These are phyloP conservation scores for Stromatinia cepivora DNA, from an alignment of 2,329 filamentous ascomycete genomes.

Conservation along the genomic window DNA sequence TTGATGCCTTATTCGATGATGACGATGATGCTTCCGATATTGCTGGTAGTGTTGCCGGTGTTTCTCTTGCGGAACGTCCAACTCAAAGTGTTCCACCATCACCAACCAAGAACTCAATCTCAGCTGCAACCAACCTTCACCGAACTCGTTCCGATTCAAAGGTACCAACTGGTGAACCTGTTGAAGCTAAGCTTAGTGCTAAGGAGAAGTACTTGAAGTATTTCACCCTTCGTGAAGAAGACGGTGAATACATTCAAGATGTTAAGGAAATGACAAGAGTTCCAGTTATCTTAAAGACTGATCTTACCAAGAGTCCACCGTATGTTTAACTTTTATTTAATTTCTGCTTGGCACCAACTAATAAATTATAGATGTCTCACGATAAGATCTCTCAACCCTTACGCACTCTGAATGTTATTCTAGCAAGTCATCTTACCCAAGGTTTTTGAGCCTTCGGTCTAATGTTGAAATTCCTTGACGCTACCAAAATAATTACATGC, in stretches of 20 bases:
- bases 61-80: conserved; percentile 82
- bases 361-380: conserved; percentile 68
- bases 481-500: conserved; percentile 25
- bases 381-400: conserved; percentile 81
- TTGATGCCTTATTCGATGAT: conserved; percentile 94
- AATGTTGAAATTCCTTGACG: conserved; percentile 2
- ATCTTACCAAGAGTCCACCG: conserved; percentile 98
- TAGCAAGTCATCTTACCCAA: conserved; percentile 4
- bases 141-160: conserved; percentile 94
- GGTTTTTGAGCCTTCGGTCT: conserved; percentile 16
- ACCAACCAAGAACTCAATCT: conserved; percentile 72
- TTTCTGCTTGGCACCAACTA: conserved; percentile 40
- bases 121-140: conserved; percentile 68
- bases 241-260: conserved; percentile 96
- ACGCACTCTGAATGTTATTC: conserved; percentile 49
- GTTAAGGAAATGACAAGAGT: conserved; percentile 97
- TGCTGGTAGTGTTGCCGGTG: conserved; percentile 88
- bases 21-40: conserved; percentile 80
- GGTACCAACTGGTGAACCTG: conserved; percentile 71
- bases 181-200: conserved; percentile 79
- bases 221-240: conserved; percentile 87
- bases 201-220: conserved; percentile 95
- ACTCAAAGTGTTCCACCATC: conserved; percentile 96
- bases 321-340: conserved; percentile 59
- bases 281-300: conserved; percentile 97